Base-by-base conservation (phyloP, 257 asterid genomes). In the Marsdenia floribunda region DNA sequence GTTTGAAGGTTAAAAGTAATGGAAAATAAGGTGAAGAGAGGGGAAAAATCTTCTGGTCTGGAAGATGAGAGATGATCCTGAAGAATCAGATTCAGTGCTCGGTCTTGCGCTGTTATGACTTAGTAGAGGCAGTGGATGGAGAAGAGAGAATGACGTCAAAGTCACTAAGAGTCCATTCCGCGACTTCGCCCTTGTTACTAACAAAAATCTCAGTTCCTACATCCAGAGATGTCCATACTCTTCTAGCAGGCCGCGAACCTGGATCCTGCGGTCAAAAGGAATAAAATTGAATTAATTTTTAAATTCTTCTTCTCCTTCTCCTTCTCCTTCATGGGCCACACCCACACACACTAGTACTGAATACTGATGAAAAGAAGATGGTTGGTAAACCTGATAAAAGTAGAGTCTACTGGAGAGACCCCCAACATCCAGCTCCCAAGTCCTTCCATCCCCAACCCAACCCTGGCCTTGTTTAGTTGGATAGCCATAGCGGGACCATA, bases 161-260 rank as follows among this genome's bases (percentile, higher is more conserved):
- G 76, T 86, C 86, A 14, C 88, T 86, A 29, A 91, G 82, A 78
- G 87, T 83, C 97, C 96, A 91, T 65, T 89, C 93, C 40, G 97
- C 96, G 64, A 82, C 89, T 84, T 91, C 87, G 9, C 84, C 91
- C 57, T 84, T 88, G 79, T 84, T 79, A 21, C 91, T 91, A 40
- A 91, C 90, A 73, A 87, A 91, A 68, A 91, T 84, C 76, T 91
- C 96, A 35, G 96, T 89, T 64, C 97, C 97, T 76, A 89, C 90
- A 70, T 91, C 93, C 55, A 91, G 75, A 33, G 97, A 91, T 14
- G 90, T 85, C 97, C 97, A 91, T 57, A 87, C 80, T 83, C 97
- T 91, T 71, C 80, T 85, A 24, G 93, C 96, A 26, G 92, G 92
- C 26, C 73, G 26, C 71, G 84, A 79, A 38, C 83, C 88, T 57